These are phyloP conservation scores for Gaertneriomyces sp. DNA, from an alignment of 192 early-diverging fungal species.

Conservation along the genomic window DNA sequence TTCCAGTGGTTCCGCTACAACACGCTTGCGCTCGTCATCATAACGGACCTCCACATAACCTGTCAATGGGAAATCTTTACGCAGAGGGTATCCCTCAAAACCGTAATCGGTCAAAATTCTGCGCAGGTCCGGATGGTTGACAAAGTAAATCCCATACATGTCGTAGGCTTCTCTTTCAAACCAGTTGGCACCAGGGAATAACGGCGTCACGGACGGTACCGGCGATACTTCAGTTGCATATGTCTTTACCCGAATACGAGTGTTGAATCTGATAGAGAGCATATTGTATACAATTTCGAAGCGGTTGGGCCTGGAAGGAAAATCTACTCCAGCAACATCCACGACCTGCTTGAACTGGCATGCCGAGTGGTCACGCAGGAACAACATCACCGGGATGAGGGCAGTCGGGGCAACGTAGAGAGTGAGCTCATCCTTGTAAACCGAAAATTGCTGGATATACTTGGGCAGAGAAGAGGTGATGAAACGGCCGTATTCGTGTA, in stretches of 20 bases:
- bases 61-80: slow-evolving; percentile 98
- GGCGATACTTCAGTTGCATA: slow-evolving; percentile 87
- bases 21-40: slow-evolving; percentile 97
- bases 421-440: slow-evolving; percentile 98
- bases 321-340: slow-evolving; percentile 90
- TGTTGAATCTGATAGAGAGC: slow-evolving; percentile 80
- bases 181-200: slow-evolving; percentile 91
- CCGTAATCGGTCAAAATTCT: slow-evolving; percentile 98
- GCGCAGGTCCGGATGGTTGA: slow-evolving; percentile 91
- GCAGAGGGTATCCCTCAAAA: slow-evolving; percentile 84
- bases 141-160: slow-evolving; percentile 98
- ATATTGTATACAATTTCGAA: slow-evolving; percentile 98
- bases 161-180: slow-evolving; percentile 97
- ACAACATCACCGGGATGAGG: slow-evolving; percentile 74
- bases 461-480: slow-evolving; percentile 83
- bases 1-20: slow-evolving; percentile 93
- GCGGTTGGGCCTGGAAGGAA: slow-evolving; percentile 83
- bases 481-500: slow-evolving; percentile 76
- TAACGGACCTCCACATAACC: slow-evolving; percentile 99
- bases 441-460: slow-evolving; percentile 93
- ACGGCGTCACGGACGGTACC: slow-evolving; percentile 78
- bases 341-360: slow-evolving; percentile 88
- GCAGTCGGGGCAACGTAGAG: slow-evolving; percentile 85
- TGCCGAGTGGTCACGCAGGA: slow-evolving; percentile 90
- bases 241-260: slow-evolving; percentile 95